Conservation (phyloP, 805 yeast genomes). For the Wickerhamomyces mucosus region DNA sequence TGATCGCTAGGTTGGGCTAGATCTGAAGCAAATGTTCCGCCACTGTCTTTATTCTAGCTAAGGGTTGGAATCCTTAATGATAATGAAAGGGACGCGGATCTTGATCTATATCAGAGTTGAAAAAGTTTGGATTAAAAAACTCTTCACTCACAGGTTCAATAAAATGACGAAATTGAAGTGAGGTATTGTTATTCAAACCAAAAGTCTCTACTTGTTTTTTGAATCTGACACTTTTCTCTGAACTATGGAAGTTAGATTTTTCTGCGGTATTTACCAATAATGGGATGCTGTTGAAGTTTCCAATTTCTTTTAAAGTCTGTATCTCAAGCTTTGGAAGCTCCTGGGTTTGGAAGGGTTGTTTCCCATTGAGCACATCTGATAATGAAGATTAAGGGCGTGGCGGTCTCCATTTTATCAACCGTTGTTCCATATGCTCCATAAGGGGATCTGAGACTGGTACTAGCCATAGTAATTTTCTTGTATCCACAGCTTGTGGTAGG, state of each 20-base stretch:
- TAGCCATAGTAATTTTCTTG: slow-evolving; percentile 21
- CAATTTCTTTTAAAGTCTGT: not conserved
- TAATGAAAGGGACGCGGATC: slow-evolving; percentile 1
- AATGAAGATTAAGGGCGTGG: slow-evolving; percentile 19
- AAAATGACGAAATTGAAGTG: not conserved
- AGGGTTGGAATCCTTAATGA: not conserved
- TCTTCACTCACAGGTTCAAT: too few relatives aligned
- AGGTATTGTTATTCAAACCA: not conserved
- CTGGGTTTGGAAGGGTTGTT: slow-evolving; percentile 23
- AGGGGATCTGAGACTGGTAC: slow-evolving; percentile 19
- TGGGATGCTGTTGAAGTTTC: slow-evolving; percentile 6
- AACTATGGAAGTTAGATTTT: not conserved
- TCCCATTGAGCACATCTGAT: slow-evolving; percentile 23
- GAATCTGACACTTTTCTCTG: slow-evolving; percentile 2
- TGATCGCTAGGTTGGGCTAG: not conserved
- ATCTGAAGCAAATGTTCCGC: too few relatives aligned
- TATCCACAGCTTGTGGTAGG: slow-evolving; percentile 19
- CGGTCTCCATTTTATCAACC: slow-evolving; percentile 27
- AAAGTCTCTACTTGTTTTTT: slow-evolving; percentile 1
- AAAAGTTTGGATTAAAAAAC: too few relatives aligned
- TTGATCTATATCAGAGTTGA: too few relatives aligned
- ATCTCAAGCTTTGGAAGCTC: slow-evolving; percentile 11
- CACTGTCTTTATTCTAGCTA: not conserved
- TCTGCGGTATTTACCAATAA: slow-evolving; percentile 6
- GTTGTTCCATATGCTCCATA: slow-evolving; percentile 26